Evolutionary conservation across 345 rosid species (phyloP).

Genomic region (Moricandia arvensis): DNA sequence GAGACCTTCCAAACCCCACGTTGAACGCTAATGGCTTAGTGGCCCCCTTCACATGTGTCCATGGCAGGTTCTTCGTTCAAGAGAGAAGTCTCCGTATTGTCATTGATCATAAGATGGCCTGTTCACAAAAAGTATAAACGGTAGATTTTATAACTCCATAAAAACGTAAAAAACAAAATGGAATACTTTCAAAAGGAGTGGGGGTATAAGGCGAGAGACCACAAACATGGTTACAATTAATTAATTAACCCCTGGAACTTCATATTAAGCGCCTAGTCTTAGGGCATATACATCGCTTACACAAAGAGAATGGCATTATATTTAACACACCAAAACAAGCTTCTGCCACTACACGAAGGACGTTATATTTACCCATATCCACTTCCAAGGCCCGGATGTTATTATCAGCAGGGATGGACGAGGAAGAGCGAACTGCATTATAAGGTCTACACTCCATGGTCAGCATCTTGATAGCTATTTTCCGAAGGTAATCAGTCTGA

Average conservation of each 20-base stretch:
- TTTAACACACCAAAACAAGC: not conserved
- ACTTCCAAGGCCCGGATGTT: not conserved
- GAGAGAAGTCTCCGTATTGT: not conserved
- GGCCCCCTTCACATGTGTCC: conserved; percentile 24
- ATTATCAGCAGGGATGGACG: conserved; percentile 28
- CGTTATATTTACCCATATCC: not conserved
- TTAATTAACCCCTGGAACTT: not conserved
- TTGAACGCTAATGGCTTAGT: conserved; percentile 35
- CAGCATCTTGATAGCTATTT: conserved; percentile 66
- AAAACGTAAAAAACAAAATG: not conserved
- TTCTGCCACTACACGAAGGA: not conserved
- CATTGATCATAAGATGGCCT: not conserved
- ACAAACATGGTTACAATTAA: not conserved
- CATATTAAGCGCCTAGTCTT: not conserved
- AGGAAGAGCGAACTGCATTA: conserved; percentile 21
- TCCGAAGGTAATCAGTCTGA: conserved; percentile 54
- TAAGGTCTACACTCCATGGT: conserved; percentile 55
- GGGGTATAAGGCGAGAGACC: not conserved
- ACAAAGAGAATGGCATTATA: not conserved
- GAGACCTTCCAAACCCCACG: not conserved
- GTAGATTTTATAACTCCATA: not conserved
- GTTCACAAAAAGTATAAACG: not conserved
- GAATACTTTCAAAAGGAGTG: not conserved
- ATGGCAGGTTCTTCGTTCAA: not conserved
- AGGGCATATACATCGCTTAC: not conserved